phyloP scores from a whole-genome alignment of 805 yeast species.

The Suhomyces sp. region DNA sequence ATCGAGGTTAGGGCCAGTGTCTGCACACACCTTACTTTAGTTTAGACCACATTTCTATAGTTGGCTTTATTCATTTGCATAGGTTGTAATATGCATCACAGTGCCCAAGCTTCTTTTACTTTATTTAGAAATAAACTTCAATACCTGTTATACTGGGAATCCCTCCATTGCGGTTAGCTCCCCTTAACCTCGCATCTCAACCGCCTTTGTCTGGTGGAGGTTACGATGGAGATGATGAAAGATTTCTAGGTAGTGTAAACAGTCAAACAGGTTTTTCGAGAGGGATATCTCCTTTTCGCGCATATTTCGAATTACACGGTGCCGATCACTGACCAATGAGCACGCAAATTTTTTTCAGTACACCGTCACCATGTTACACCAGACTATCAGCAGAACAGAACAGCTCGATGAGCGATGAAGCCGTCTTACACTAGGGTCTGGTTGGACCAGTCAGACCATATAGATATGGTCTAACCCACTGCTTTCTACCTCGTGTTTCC shows the following conservation, averaged over 20 bases:
- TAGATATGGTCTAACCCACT: neutral
- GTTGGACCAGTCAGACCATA: neutral
- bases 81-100: conserved; percentile 1
- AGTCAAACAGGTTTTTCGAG: neutral
- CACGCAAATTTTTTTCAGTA: neutral
- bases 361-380: neutral
- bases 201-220: neutral
- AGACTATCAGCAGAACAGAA: neutral
- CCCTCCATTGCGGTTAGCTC: neutral
- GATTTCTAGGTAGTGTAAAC: neutral
- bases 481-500: neutral
- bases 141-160: neutral
- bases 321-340: neutral
- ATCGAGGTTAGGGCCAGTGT: neutral
- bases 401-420: neutral
- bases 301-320: neutral
- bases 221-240: neutral
- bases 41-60: neutral
- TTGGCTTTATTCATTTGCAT: conserved; percentile 1
- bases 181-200: neutral
- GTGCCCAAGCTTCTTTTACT: neutral
- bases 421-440: neutral
- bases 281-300: neutral
- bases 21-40: neutral
- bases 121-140: neutral